Evolutionary conservation across 2,329 filamentous ascomycete genomes (phyloP), one percentile per base, ranked within the genome.

Genomic region (Xylaria sp.): DNA sequence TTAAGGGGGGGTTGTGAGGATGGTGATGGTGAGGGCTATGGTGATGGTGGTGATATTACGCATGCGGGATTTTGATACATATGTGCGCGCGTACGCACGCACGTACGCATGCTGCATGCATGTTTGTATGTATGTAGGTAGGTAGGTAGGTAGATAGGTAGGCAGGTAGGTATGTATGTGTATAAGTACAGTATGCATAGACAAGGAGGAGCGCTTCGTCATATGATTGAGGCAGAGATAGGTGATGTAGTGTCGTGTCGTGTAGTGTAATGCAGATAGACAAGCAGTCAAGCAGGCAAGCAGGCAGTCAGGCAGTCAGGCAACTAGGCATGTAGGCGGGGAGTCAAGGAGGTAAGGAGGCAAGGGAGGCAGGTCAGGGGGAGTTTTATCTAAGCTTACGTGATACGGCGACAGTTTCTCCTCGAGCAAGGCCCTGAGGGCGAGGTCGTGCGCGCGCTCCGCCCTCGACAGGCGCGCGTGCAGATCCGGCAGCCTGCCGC

Each of bases 401-500:
- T 84, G 80, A 66, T 85, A 88, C 70, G 90, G 90, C 73, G 86
- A 87, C 16, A 89, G 70, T 75, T 86, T 88, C 23, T 91, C 88
- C 77, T 91, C 88, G 27, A 91, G 68, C 60, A 91, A 71, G 0
- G 86, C 84, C 18, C 84, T 78, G 1, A 90, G 68, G 0, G 83
- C 85, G 9, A 88, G 74, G 75, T 91, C 88, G 0, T 83, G 77
- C 0, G 84, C 82, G 48, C 75, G 81, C 25, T 84, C 76, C 0
- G 73, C 70, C 0, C 81, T 76, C 0, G 78, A 74, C 1, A 90
- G 72, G 0, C 60, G 63, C 0, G 72, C 78, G 65, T 88, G 88
- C 13, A 91, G 71, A 68, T 90, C 84, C 2, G 79, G 67, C 4
- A 88, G 35, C 0, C 82, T 23, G 1, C 80, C 82, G 1, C 77